Base-by-base conservation (phyloP, 345 rosid species). In the Populus euphratica region DNA sequence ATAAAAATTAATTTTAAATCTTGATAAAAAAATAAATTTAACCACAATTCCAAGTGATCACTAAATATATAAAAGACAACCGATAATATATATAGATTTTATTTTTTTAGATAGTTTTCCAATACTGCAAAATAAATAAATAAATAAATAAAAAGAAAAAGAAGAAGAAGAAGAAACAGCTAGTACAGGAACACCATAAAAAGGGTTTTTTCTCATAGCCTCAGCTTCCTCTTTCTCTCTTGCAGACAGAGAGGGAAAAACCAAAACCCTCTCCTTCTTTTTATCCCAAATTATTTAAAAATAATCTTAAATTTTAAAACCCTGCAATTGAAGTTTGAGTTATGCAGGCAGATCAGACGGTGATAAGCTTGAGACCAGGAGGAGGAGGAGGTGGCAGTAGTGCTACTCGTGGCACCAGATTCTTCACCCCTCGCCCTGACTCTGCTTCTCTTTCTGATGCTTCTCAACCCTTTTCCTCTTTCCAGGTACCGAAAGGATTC, bases 321-420 rank as follows among this genome's bases (percentile, higher is more conserved):
- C 39, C 69, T 35, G 20, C 63, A 59, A 23, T 59, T 59, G 63
- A 25, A 23, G 63, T 59, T 59, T 59, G 23, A 65, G 69, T 16
- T 29, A 65, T 65, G 86, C 77, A 75, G 79, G 79, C 74, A n/a
- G 84, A 83, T 75, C 84, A 71, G 81, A 72, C 82, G 69, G 77
- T 78, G 73, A 80, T 83, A 49, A 83, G 82, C 79, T 81, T 83
- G 73, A 80, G 86, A 64, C 86, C 86, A 6, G 85, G 85, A 10
- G 69, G 69, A 10, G 69, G 69, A 65, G 69, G 69, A 65, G 23
- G 69, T 65, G 20, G 20, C 31, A 78, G 81, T 43, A 81, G 76
- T 23, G 83, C 64, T 68, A 33, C 69, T 23, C 74, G 79, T 11
- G 61, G 81, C 72, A 23, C 63, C 63, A 76, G 84, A 78, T 73